Conservation (phyloP, 345 rosid genomes). For the Noccaea bulbosa region DNA sequence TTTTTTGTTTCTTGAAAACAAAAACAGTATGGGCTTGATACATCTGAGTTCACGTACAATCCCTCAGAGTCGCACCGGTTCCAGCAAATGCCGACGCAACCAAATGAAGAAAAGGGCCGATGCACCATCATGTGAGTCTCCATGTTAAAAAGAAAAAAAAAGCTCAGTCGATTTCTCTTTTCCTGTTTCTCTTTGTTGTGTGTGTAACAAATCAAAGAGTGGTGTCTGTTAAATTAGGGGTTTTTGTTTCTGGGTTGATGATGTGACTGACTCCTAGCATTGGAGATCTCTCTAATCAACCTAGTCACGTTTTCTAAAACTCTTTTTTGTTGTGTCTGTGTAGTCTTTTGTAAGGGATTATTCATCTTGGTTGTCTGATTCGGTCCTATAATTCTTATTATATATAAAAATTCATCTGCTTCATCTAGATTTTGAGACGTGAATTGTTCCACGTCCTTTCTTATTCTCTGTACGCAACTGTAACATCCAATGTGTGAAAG, state of each 20-base stretch:
- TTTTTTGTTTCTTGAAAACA: neutral
- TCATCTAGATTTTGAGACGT: slow-evolving; percentile 2
- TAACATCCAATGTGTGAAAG: too few species aligned
- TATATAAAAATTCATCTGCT: slow-evolving; percentile 4
- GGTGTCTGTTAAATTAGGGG: slow-evolving; percentile 28
- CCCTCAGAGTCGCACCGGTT: slow-evolving; percentile 78
- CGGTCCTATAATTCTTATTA: slow-evolving; percentile 19
- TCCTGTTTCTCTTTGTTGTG: neutral
- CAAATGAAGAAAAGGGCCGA: slow-evolving; percentile 79
- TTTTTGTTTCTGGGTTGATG: slow-evolving; percentile 32
- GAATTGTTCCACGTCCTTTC: neutral
- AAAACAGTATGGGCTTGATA: slow-evolving; percentile 89
- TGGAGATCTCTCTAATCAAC: slow-evolving; percentile 29
- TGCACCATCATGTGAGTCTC: slow-evolving; percentile 77
- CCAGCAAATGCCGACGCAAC: slow-evolving; percentile 69
- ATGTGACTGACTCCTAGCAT: slow-evolving; percentile 11
- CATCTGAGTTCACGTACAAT: slow-evolving; percentile 92
- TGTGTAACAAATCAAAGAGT: slow-evolving; percentile 36
- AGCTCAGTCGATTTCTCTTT: slow-evolving; percentile 3
- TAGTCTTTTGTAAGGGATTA: slow-evolving; percentile 33
- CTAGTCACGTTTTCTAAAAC: slow-evolving; percentile 28
- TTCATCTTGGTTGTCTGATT: slow-evolving; percentile 27
- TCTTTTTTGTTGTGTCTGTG: slow-evolving; percentile 33
- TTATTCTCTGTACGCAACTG: neutral
- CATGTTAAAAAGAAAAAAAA: slow-evolving; percentile 6